phyloP scores from a whole-genome alignment of 2,329 filamentous ascomycete species.

The Dactylellina sp. region DNA sequence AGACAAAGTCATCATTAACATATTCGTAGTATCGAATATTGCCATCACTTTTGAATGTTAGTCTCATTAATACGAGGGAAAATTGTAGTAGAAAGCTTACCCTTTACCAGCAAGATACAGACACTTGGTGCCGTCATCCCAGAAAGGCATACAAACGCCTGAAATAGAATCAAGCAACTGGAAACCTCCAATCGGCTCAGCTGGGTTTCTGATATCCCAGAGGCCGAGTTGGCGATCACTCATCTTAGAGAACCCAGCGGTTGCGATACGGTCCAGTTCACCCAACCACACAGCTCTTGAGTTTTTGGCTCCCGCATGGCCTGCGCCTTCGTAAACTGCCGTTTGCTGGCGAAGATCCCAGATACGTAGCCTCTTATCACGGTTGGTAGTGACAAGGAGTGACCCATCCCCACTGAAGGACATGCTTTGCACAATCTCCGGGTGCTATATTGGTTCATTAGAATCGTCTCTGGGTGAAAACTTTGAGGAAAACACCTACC shows the following conservation, averaged over 20 bases:
- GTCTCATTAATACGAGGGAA: conserved; percentile 59
- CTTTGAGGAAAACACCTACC: conserved; percentile 11
- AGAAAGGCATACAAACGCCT: conserved; percentile 99
- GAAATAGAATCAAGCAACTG: conserved; percentile 92
- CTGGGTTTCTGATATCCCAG: conserved; percentile 87
- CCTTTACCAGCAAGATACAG: conserved; percentile 97
- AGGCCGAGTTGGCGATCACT: conserved; percentile 95
- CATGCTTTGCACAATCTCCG: conserved; percentile 92
- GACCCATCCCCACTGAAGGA: conserved; percentile 94
- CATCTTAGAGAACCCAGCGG: conserved; percentile 98
- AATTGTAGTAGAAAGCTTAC: conserved; percentile 68
- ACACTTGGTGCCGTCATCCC: conserved; percentile 96
- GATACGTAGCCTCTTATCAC: conserved; percentile 97
- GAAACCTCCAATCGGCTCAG: conserved; percentile 89
- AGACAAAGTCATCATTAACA: conserved; percentile 98
- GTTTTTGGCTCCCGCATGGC: conserved; percentile 95
- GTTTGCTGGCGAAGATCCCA: conserved; percentile 97
- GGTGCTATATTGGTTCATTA: conserved; percentile 69
- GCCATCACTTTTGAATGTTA: conserved; percentile 76
- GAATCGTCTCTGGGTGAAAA: background rate
- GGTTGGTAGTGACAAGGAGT: conserved; percentile 88
- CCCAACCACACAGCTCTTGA: conserved; percentile 97
- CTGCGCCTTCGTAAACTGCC: conserved; percentile 82
- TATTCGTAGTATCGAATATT: conserved; percentile 99
- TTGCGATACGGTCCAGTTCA: conserved; percentile 87